Conservation (phyloP, 208 protist genomes). For the Trypanosoma conorhini region DNA sequence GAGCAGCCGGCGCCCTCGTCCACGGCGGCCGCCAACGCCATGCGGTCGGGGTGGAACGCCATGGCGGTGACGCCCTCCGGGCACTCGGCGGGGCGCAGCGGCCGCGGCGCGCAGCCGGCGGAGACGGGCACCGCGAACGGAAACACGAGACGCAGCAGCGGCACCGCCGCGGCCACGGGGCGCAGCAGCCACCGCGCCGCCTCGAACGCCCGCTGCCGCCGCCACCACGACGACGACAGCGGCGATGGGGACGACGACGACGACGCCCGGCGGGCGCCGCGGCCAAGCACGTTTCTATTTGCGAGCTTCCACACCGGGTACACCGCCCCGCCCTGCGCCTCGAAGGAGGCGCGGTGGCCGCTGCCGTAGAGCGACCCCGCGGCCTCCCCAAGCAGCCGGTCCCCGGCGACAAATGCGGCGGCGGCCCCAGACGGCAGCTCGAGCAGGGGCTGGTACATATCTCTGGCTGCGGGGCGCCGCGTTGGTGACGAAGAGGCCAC, state of each 20-base stretch:
- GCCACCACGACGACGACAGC: slow-evolving; percentile 1
- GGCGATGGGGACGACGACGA: background rate
- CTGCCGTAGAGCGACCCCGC: slow-evolving; percentile 55
- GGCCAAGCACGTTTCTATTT: slow-evolving; percentile 46
- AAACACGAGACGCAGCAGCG: slow-evolving; percentile 47
- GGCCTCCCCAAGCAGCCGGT: slow-evolving; percentile 61
- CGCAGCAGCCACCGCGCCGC: slow-evolving; percentile 23
- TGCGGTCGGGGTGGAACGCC: slow-evolving; percentile 57
- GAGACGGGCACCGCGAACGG: slow-evolving; percentile 47
- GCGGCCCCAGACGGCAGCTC: slow-evolving; percentile 49
- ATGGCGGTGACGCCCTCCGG: slow-evolving; percentile 63
- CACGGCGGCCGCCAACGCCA: slow-evolving; percentile 66
- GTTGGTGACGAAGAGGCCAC: slow-evolving; percentile 11
- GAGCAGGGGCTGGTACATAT: slow-evolving; percentile 72
- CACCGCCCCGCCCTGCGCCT: slow-evolving; percentile 48
- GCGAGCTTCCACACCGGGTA: slow-evolving; percentile 43
- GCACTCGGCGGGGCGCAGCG: slow-evolving; percentile 16
- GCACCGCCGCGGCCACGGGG: slow-evolving; percentile 38
- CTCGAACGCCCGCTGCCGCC: background rate
- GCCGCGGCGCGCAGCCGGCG: slow-evolving; percentile 2
- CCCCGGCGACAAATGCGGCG: slow-evolving; percentile 39
- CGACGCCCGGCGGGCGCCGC: background rate
- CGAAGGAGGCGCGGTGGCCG: slow-evolving; percentile 39
- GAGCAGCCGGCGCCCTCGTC: slow-evolving; percentile 48
- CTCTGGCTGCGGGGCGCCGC: background rate